These are phyloP conservation scores for Yamadazyma blattariae DNA, from an alignment of 1,139 yeast genomes.

Conservation along the genomic window DNA sequence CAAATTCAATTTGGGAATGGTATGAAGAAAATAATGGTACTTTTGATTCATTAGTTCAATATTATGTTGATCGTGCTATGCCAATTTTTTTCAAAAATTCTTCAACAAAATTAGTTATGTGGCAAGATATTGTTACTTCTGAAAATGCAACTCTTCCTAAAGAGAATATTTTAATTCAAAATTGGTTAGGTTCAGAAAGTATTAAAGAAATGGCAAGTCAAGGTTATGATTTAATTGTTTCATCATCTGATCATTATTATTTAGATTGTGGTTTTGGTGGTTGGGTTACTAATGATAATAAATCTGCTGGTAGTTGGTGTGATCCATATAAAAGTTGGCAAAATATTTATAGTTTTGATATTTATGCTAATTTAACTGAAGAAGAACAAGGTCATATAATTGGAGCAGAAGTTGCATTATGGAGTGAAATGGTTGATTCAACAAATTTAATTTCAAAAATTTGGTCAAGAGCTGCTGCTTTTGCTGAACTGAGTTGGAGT, in stretches of 20 bases:
- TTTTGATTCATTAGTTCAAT: conserved; percentile 29
- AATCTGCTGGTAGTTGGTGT: conserved; percentile 52
- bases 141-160: conserved; percentile 21
- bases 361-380: conserved; percentile 32
- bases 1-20: conserved; percentile 12
- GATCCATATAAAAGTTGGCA: conserved; percentile 48
- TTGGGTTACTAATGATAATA: conserved; percentile 37
- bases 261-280: conserved; percentile 50
- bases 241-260: conserved; percentile 35
- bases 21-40: conserved; percentile 14
- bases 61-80: conserved; percentile 37
- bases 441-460: conserved; percentile 34
- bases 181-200: conserved; percentile 33
- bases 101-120: conserved; percentile 33
- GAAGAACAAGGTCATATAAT: conserved; percentile 30
- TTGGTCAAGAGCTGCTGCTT: conserved; percentile 51
- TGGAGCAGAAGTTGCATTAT: conserved; percentile 46
- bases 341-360: conserved; percentile 40
- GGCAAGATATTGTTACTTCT: conserved; percentile 45
- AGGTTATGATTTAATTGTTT: conserved; percentile 46
- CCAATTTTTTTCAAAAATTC: conserved; percentile 32
- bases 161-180: conserved; percentile 31
- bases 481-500: conserved; percentile 47
- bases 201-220: conserved; percentile 27
- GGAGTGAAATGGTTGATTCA: conserved; percentile 46